These are phyloP conservation scores for Pythium phragmiticola DNA, from an alignment of 352 stramenopile species.

Conservation along the genomic window DNA sequence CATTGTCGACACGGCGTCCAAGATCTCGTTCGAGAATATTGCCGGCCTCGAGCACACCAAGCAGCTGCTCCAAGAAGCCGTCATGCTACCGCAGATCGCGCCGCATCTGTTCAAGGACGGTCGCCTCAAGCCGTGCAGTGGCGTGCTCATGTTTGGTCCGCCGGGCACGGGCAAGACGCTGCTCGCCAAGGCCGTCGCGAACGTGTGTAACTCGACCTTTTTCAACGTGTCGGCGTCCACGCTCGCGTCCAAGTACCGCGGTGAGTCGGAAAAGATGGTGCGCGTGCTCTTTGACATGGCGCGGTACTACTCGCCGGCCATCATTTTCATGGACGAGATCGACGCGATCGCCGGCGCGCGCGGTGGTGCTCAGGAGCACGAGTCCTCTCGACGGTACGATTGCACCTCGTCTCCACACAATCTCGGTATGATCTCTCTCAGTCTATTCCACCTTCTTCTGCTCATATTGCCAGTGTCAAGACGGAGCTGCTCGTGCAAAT, in stretches of 20 bases:
- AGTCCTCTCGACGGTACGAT: conserved; percentile 69
- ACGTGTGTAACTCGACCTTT: conserved; percentile 98
- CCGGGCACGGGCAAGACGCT: conserved; percentile 99
- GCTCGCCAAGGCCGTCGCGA: conserved; percentile 99
- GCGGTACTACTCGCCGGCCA: conserved; percentile 95
- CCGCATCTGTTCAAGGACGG: conserved; percentile 85
- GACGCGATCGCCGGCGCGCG: conserved; percentile 90
- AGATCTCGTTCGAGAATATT: conserved; percentile 82
- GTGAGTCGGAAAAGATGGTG: conserved; percentile 95
- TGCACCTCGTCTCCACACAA: neutral
- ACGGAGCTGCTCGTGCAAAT: conserved; percentile 98
- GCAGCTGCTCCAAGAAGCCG: conserved; percentile 79
- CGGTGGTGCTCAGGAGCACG: conserved; percentile 75
- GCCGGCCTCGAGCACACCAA: conserved; percentile 82
- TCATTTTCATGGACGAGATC: conserved; percentile 99
- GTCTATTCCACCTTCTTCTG: too few relatives aligned
- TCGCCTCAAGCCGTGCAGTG: conserved; percentile 77
- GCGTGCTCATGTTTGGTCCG: conserved; percentile 86
- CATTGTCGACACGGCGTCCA: conserved; percentile 76
- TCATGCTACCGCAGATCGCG: conserved; percentile 86
- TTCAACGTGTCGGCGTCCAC: conserved; percentile 96
- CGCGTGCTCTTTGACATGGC: conserved; percentile 98
- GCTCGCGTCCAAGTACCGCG: conserved; percentile 92
- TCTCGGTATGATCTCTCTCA: neutral
- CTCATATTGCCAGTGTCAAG: conserved; percentile 87